Evolutionary conservation across 176 grass and related monocot species (phyloP).

Genomic region (Elymus sibiricus): DNA sequence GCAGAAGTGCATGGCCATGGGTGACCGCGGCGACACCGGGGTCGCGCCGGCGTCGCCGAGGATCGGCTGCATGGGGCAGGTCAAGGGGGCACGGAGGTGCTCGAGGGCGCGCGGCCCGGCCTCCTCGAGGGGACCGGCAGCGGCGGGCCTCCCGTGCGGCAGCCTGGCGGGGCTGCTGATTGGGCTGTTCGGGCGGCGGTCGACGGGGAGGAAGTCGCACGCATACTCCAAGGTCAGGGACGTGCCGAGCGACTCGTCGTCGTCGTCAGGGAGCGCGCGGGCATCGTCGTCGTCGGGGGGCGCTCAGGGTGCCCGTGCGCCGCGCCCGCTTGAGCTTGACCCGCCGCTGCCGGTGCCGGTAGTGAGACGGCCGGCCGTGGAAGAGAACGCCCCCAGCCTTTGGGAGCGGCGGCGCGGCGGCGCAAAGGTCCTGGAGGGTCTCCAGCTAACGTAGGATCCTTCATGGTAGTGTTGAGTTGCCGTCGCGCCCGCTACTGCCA

Average conservation of each 20-base stretch:
- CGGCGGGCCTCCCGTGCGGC: neutral
- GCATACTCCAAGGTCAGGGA: conserved; percentile 36
- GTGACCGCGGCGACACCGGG: neutral
- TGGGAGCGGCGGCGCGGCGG: conserved; percentile 46
- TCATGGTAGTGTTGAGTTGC: neutral
- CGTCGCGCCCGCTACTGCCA: no score
- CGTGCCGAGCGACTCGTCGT: neutral
- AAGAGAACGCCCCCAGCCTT: conserved; percentile 13
- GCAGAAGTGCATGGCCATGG: neutral
- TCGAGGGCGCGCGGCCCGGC: neutral
- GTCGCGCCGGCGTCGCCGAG: conserved; percentile 34
- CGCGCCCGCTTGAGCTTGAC: conserved; percentile 22
- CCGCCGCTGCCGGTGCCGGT: conserved; percentile 38
- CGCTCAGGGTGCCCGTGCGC: neutral
- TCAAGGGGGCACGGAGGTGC: conserved; percentile 24
- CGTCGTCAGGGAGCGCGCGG: neutral
- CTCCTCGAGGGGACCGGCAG: neutral
- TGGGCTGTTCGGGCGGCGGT: conserved; percentile 23
- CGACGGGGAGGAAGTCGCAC: neutral
- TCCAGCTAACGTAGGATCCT: conserved; percentile 8
- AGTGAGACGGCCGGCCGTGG: neutral
- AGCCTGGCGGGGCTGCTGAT: conserved; percentile 9
- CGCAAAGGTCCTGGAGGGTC: conserved; percentile 19
- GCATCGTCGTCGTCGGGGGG: neutral
- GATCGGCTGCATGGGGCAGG: conserved; percentile 51